phyloP scores from a whole-genome alignment of 495 filamentous ascomycete species.

The Tuber microsphaerosporum region DNA sequence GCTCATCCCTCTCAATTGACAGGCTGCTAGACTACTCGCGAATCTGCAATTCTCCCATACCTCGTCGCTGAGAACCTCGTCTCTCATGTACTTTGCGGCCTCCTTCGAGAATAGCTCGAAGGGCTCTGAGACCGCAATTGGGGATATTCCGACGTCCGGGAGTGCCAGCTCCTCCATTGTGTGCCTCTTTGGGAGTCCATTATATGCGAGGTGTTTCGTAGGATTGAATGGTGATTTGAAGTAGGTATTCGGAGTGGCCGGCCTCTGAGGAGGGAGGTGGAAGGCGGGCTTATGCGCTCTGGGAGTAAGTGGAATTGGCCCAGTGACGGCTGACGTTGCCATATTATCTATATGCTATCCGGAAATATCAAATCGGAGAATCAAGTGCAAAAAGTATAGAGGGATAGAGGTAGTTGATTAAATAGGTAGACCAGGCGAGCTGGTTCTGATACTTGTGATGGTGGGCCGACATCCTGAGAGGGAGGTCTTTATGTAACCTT shows the following conservation, averaged over 20 bases:
- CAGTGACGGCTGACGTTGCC: constrained; percentile 9
- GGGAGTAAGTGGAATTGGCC: neutral
- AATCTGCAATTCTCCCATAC: constrained; percentile 61
- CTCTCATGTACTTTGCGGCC: constrained; percentile 59
- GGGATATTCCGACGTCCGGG: too few relatives aligned
- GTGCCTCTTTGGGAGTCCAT: constrained; percentile 48
- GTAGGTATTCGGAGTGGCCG: constrained; percentile 14
- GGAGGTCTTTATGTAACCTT: too few relatives aligned
- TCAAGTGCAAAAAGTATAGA: neutral
- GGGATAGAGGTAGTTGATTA: too few relatives aligned
- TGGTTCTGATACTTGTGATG: too few relatives aligned
- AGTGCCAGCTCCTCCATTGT: constrained; percentile 51
- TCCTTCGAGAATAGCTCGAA: constrained; percentile 66
- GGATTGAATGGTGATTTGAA: constrained; percentile 42
- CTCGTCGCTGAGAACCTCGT: constrained; percentile 57
- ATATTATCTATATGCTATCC: constrained; percentile 1
- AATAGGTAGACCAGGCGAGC: too few relatives aligned
- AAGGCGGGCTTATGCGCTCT: constrained; percentile 14
- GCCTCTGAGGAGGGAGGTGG: constrained; percentile 22
- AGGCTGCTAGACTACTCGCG: constrained; percentile 58
- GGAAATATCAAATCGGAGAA: too few relatives aligned
- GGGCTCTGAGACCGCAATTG: constrained; percentile 57
- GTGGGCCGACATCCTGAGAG: too few relatives aligned
- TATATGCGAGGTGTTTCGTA: constrained; percentile 52
- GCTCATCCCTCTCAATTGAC: constrained; percentile 61